These are phyloP conservation scores for Penicillium sp. DNA, from an alignment of 2,329 filamentous ascomycete genomes.

Conservation along the genomic window DNA sequence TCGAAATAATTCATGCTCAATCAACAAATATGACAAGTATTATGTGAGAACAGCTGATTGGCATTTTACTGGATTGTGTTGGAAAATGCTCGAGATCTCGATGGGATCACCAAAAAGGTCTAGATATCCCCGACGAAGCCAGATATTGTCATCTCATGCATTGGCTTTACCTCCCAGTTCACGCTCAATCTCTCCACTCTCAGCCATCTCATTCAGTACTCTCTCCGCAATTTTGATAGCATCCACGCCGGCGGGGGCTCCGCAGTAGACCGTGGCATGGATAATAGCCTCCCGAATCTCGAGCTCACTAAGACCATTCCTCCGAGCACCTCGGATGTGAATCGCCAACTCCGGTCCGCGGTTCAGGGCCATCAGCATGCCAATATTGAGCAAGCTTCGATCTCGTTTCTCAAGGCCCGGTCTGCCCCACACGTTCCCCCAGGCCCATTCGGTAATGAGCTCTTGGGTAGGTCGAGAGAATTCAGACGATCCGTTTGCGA, in stretches of 20 bases:
- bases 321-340: conserved; percentile 62
- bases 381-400: conserved; percentile 62
- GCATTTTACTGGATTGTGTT: too few relatives aligned
- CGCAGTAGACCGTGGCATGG: conserved; percentile 53
- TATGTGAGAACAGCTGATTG: too few relatives aligned
- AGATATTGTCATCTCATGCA: background rate
- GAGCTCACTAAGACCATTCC: conserved; percentile 60
- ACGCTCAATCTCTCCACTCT: conserved; percentile 8
- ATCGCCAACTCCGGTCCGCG: conserved; percentile 58
- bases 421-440: conserved; percentile 63
- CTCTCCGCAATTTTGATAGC: conserved; percentile 50
- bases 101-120: too few relatives aligned
- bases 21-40: too few relatives aligned
- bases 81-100: too few relatives aligned
- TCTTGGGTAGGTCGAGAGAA: conserved; percentile 60
- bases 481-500: conserved; percentile 56
- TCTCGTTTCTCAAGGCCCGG: conserved; percentile 62
- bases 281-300: conserved; percentile 62
- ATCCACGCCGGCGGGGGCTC: conserved; percentile 55
- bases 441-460: conserved; percentile 62
- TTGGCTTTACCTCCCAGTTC: conserved; percentile 5
- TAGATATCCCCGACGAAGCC: too few relatives aligned
- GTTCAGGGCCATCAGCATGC: conserved; percentile 63
- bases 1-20: too few relatives aligned
- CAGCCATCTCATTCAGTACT: conserved; percentile 12